Evolutionary conservation across 2,329 filamentous ascomycete species (phyloP).

Genomic region (Blastomyces gilchristii): DNA sequence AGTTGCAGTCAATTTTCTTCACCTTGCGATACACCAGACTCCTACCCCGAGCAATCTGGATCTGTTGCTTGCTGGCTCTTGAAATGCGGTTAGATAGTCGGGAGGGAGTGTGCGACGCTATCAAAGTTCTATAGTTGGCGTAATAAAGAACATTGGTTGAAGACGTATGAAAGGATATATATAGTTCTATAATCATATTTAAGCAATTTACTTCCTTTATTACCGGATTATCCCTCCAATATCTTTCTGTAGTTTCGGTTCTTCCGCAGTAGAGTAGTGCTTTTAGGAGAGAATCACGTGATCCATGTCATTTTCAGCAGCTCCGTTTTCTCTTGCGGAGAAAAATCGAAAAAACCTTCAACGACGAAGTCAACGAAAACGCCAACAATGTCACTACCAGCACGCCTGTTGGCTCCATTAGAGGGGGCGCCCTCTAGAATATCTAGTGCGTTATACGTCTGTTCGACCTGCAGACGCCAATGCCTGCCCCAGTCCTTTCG

Average conservation of each 20-base stretch:
- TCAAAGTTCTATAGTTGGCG: background rate
- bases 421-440: constrained; percentile 25
- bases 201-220: background rate
- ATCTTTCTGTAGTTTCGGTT: background rate
- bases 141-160: background rate
- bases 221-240: background rate
- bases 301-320: background rate
- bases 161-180: background rate
- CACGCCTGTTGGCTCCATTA: constrained; percentile 28
- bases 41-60: background rate
- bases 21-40: background rate
- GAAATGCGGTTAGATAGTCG: background rate
- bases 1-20: background rate
- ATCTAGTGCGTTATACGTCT: constrained; percentile 28
- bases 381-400: constrained; percentile 30
- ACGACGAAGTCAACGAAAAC: constrained; percentile 5
- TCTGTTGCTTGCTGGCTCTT: background rate
- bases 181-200: background rate
- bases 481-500: constrained; percentile 25
- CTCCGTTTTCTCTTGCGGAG: background rate
- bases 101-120: background rate
- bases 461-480: constrained; percentile 33
- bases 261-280: too few relatives aligned
- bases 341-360: background rate
- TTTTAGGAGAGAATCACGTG: too few relatives aligned